Evolutionary conservation across 2,329 filamentous ascomycete genomes (phyloP), one percentile per base, ranked within the genome.

Genomic region (Grosmannia huntii): DNA sequence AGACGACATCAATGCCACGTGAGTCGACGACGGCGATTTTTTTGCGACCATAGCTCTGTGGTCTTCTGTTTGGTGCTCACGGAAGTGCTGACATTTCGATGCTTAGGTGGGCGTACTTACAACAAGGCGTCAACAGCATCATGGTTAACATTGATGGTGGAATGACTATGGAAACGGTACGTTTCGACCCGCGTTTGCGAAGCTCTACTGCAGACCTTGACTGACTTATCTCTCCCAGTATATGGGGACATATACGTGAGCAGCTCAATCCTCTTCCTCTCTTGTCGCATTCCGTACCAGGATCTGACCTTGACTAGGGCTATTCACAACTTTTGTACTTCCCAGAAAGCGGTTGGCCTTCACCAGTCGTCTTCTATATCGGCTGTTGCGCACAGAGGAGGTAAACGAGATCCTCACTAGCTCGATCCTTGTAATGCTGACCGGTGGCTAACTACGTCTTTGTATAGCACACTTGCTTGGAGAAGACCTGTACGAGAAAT

Each of bases 251-350:
- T 97, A 97, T 74, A 96, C 92, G 86, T 90, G 69, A 64, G 74
- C 71, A 59, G 16, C 56, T 21, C 16, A 4, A 12, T 49, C n/a
- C 19, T 12, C 6, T 14, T 21, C 16, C n/a, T 23, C 12, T 16
- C 10, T 36, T 14, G 28, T 19, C 14, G 10, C 28, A 7, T 16
- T 12, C 28, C 31, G 31, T 23, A 23, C 12, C 21, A 46, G 9
- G 21, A 59, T 57, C 73, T 81, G 64, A 81, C 67, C 23, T 46
- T 52, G 55, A 55, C 55, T 58, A 70, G 91, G 80, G 90, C 91
- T 61, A 94, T 99, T 55, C 94, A 99, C 75, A 96, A 99, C 76
- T 99, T 99, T 73, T 99, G 94, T 72, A 99, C 94, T 59, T 96
- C 94, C 27, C 94, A 97, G 72, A 97, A 97, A 71, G 90, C 90